Evolutionary conservation across 192 early-diverging fungal genomes (phyloP).

Genomic region (Dissophora globulifera): DNA sequence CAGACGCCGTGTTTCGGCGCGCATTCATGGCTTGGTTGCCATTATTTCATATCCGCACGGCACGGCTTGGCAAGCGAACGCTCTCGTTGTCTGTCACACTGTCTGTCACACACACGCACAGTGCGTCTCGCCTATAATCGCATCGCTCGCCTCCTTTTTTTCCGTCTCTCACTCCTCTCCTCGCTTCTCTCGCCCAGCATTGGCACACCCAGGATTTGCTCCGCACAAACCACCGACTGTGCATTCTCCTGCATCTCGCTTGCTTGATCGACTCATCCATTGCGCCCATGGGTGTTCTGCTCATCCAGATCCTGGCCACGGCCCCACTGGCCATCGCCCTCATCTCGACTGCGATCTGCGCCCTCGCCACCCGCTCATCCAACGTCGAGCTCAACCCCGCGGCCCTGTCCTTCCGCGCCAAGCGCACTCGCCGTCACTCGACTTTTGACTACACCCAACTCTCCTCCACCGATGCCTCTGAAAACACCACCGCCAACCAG

Average conservation of each 20-base stretch:
- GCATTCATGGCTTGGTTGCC: no score
- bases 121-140: no score
- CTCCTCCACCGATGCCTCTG: neutral
- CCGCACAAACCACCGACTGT: neutral
- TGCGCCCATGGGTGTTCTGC: slow-evolving; percentile 19
- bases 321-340: slow-evolving; percentile 25
- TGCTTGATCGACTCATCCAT: neutral
- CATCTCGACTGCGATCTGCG: slow-evolving; percentile 15
- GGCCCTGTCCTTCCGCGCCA: neutral
- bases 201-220: no score
- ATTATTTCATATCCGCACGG: no score
- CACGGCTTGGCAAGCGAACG: no score
- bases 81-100: no score
- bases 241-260: no score
- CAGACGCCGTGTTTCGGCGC: no score
- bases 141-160: no score
- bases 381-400: slow-evolving; percentile 21
- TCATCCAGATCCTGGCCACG: slow-evolving; percentile 28
- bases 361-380: slow-evolving; percentile 22
- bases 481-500: neutral
- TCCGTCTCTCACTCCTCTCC: no score
- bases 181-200: no score
- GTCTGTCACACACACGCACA: no score
- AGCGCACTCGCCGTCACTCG: slow-evolving; percentile 22
- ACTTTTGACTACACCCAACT: slow-evolving; percentile 44